phyloP scores from a whole-genome alignment of 176 grass and related monocot species.

The Lolium rigidum region DNA sequence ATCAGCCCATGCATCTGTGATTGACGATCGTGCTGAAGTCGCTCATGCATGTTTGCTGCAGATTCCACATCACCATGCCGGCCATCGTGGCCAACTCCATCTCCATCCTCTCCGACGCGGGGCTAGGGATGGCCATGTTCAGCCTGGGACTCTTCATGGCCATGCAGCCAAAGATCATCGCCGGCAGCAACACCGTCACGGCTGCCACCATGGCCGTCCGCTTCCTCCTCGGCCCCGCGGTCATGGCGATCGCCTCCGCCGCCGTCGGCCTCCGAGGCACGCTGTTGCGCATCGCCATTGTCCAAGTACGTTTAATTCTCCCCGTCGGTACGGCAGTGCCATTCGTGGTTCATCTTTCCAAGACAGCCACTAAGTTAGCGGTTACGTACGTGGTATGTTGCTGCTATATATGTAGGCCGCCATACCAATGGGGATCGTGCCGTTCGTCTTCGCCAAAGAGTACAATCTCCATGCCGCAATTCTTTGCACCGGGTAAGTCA shows the following conservation, averaged over 20 bases:
- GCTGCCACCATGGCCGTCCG: slow-evolving; percentile 66
- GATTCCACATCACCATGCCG: too few relatives aligned
- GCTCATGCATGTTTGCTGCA: too few relatives aligned
- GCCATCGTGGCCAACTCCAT: too few relatives aligned
- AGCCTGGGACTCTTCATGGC: slow-evolving; percentile 70
- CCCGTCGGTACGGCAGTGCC: not conserved
- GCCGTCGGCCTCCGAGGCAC: slow-evolving; percentile 66
- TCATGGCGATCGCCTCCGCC: slow-evolving; percentile 73
- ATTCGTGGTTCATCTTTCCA: not conserved
- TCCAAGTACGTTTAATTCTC: slow-evolving; percentile 41
- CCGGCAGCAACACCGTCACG: slow-evolving; percentile 65
- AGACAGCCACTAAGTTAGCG: not conserved
- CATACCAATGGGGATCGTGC: slow-evolving; percentile 73
- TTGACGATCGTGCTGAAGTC: too few relatives aligned
- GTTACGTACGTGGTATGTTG: not conserved
- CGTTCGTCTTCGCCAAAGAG: slow-evolving; percentile 44
- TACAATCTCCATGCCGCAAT: slow-evolving; percentile 80
- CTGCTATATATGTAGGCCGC: slow-evolving; percentile 51
- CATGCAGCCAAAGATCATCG: slow-evolving; percentile 75
- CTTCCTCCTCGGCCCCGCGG: slow-evolving; percentile 72
- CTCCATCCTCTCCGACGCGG: slow-evolving; percentile 32
- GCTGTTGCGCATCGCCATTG: slow-evolving; percentile 69
- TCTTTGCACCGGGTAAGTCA: slow-evolving; percentile 67
- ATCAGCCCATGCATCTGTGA: too few relatives aligned
- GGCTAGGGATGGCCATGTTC: too few relatives aligned